Conservation (phyloP, 73 alveolate genomes). For the Paramecium sexaurelia region DNA sequence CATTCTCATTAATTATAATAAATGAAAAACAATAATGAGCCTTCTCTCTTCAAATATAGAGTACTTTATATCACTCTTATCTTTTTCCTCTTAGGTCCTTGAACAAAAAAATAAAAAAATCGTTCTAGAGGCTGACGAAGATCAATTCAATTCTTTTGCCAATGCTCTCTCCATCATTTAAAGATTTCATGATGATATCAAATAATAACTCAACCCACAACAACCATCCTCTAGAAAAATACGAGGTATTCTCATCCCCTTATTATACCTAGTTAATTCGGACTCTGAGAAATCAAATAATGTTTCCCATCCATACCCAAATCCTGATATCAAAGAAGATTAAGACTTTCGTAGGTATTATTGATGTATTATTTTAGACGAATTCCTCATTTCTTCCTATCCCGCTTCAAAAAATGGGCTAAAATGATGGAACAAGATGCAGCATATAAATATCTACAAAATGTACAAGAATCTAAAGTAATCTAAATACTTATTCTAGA, state of each 20-base stretch:
- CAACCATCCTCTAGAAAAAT: not conserved
- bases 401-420: slow-evolving; percentile 53
- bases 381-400: slow-evolving; percentile 40
- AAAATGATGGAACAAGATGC: slow-evolving; percentile 58
- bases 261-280: not conserved
- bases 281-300: slow-evolving; percentile 2
- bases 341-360: not conserved
- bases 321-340: slow-evolving; percentile 6
- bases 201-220: not conserved
- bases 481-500: not conserved
- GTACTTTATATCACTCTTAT: not conserved
- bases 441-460: slow-evolving; percentile 36
- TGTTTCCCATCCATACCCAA: slow-evolving; percentile 24
- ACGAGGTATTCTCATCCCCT: not conserved
- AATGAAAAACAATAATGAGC: not conserved
- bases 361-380: no score
- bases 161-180: not conserved
- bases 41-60: slow-evolving; percentile 4
- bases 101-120: not conserved
- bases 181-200: slow-evolving; percentile 3
- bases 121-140: not conserved
- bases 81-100: not conserved
- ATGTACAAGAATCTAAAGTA: slow-evolving; percentile 50
- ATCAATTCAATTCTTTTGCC: not conserved
- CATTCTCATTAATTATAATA: slow-evolving; percentile 35